phyloP scores from a whole-genome alignment of 2,329 filamentous ascomycete species.

The Beauveria rudraprayagi region DNA sequence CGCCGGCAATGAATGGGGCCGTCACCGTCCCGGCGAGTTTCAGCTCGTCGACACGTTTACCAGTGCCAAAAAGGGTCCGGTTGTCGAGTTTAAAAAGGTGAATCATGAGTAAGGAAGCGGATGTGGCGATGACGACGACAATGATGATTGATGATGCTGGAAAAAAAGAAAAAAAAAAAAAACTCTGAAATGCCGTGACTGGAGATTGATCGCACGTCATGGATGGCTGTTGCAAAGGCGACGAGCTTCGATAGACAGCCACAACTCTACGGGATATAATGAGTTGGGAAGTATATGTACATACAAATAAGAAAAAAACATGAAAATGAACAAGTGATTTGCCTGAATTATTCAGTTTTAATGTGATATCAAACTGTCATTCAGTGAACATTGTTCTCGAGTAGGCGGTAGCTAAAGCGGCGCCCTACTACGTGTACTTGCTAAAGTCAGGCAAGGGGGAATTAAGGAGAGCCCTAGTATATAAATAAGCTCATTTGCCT shows the following conservation, averaged over 20 bases:
- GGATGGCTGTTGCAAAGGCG: neutral
- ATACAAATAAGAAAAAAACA: neutral
- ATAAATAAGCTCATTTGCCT: too few relatives aligned
- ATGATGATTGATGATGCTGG: neutral
- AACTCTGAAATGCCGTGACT: neutral
- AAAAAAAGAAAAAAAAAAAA: neutral
- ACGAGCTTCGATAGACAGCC: neutral
- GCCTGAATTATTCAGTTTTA: neutral
- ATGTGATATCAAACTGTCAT: too few relatives aligned
- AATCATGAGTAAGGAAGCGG: slow-evolving; percentile 13
- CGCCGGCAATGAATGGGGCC: slow-evolving; percentile 41
- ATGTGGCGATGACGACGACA: neutral
- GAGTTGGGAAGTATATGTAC: neutral
- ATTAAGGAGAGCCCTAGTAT: too few relatives aligned
- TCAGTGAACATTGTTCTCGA: too few relatives aligned
- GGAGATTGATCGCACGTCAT: neutral
- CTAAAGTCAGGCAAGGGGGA: too few relatives aligned
- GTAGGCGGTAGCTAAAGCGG: neutral
- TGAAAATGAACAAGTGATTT: neutral
- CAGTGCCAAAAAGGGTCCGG: slow-evolving; percentile 61
- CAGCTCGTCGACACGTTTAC: slow-evolving; percentile 68
- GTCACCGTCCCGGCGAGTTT: slow-evolving; percentile 52
- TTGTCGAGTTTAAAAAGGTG: slow-evolving; percentile 50
- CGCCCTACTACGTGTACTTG: neutral
- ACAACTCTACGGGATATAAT: neutral